A percentile compares a stretch with the other conserved stretches of the same genome.
These are phyloP conservation scores for Diaporthe ampelina DNA, from an alignment of 2,329 filamentous ascomycete genomes.

Conservation along the genomic window DNA sequence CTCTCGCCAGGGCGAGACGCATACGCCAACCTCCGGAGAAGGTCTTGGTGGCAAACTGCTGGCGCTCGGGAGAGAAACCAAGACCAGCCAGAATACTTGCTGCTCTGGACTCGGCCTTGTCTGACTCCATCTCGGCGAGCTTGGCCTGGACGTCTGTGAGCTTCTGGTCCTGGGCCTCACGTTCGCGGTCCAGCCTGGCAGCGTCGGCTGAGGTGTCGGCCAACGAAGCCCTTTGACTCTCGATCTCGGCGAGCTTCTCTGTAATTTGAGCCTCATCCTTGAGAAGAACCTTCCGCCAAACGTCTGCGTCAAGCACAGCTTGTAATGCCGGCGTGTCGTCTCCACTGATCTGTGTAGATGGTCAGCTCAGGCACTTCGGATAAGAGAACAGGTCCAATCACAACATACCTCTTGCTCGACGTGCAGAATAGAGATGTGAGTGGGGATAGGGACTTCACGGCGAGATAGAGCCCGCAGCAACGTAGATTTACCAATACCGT, in stretches of 20 bases:
- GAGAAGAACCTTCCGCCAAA: slow-evolving; percentile 96
- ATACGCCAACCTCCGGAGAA: slow-evolving; percentile 99
- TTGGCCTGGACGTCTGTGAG: slow-evolving; percentile 93
- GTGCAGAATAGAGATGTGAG: slow-evolving; percentile 98
- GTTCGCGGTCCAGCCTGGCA: slow-evolving; percentile 84
- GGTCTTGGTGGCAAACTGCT: slow-evolving; percentile 94
- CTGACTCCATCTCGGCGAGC: slow-evolving; percentile 97
- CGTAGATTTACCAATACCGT: slow-evolving; percentile 99
- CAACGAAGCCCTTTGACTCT: slow-evolving; percentile 81
- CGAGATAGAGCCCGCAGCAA: slow-evolving; percentile 90
- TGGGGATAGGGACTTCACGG: slow-evolving; percentile 94
- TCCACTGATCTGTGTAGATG: slow-evolving; percentile 78
- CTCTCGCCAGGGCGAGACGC: slow-evolving; percentile 93
- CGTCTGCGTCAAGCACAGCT: slow-evolving; percentile 95
- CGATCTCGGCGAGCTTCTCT: slow-evolving; percentile 80
- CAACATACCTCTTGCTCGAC: slow-evolving; percentile 92
- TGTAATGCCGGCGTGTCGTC: slow-evolving; percentile 96
- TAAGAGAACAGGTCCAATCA: too few relatives aligned
- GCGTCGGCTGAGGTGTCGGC: slow-evolving; percentile 95
- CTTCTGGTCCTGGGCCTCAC: slow-evolving; percentile 91
- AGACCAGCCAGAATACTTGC: slow-evolving; percentile 97
- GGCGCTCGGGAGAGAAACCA: slow-evolving; percentile 93
- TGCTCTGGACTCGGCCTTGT: slow-evolving; percentile 95
- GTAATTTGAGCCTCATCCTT: slow-evolving; percentile 90
- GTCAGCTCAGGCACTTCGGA: too few relatives aligned